These are phyloP conservation scores for Linderina pennispora DNA, from an alignment of 192 early-diverging fungal genomes.

Conservation along the genomic window DNA sequence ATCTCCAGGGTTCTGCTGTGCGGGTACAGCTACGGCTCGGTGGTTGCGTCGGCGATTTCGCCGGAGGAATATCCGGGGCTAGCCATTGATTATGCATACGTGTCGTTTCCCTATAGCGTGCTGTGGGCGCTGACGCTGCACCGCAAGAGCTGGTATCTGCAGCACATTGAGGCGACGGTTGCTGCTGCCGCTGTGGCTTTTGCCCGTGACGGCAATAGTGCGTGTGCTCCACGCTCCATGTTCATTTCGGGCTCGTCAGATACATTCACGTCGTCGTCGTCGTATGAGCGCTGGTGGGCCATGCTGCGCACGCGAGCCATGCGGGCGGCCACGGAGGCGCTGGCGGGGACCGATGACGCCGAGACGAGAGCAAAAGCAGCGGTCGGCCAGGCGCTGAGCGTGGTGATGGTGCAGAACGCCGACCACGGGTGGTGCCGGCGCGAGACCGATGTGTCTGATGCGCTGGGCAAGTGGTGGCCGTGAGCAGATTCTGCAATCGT, in stretches of 20 bases:
- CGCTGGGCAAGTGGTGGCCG: conserved; percentile 32
- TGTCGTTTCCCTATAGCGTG: conserved; percentile 45
- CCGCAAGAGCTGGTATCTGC: conserved; percentile 27
- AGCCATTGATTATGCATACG: conserved; percentile 35
- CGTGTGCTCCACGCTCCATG: conserved; percentile 23
- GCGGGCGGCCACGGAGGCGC: conserved; percentile 6
- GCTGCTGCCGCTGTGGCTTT: conserved; percentile 11
- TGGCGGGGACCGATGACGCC: too few species aligned
- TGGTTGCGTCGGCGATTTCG: conserved; percentile 21
- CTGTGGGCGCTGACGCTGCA: conserved; percentile 37
- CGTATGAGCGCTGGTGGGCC: conserved; percentile 36
- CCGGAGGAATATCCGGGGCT: conserved; percentile 30
- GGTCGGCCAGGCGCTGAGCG: conserved; percentile 17
- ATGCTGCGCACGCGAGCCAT: conserved; percentile 16
- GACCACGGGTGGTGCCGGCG: conserved; percentile 46
- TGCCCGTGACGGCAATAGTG: not conserved
- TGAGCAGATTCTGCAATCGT: not conserved
- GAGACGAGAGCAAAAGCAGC: too few species aligned
- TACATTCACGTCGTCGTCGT: conserved; percentile 23
- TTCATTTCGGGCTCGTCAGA: conserved; percentile 36
- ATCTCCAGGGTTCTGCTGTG: conserved; percentile 25
- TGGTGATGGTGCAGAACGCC: conserved; percentile 21
- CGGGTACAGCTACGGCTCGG: conserved; percentile 47
- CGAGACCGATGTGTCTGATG: conserved; percentile 38
- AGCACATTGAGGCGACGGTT: conserved; percentile 22